Evolutionary conservation across 306 rosid genomes (phyloP).

Genomic region (Begonia masoniana): DNA sequence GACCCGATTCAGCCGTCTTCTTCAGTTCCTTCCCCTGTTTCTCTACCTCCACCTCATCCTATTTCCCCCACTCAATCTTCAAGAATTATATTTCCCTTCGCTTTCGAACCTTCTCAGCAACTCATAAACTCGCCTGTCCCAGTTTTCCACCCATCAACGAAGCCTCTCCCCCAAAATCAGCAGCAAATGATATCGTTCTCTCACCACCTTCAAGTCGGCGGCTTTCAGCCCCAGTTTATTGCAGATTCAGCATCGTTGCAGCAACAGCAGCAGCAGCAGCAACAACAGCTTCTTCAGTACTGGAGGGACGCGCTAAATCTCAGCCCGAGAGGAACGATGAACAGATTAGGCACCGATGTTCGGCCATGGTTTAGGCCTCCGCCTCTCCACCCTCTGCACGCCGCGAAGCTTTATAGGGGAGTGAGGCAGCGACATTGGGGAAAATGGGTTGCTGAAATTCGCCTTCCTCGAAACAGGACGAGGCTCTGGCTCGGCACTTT

Average conservation of each 20-base stretch:
- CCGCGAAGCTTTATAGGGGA: conserved; percentile 85
- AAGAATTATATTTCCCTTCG: conserved; percentile 55
- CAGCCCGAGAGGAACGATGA: conserved; percentile 81
- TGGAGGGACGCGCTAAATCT: conserved; percentile 68
- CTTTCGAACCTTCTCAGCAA: conserved; percentile 37
- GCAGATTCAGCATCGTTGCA: conserved; percentile 19
- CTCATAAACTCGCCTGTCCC: conserved; percentile 20
- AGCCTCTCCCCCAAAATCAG: conserved; percentile 14
- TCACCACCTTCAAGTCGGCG: conserved; percentile 19
- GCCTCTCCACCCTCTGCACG: conserved; percentile 44
- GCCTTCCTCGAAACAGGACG: conserved; percentile 80
- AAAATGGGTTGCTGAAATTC: conserved; percentile 96
- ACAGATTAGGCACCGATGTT: conserved; percentile 7
- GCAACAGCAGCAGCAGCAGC: conserved; percentile 48
- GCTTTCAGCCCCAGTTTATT: conserved; percentile 18
- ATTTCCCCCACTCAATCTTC: conserved; percentile 9
- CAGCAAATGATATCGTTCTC: conserved; percentile 61
- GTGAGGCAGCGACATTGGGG: conserved; percentile 99
- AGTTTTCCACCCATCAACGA: conserved; percentile 11
- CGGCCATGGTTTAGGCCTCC: conserved; percentile 16
- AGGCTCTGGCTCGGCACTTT: conserved; percentile 96
- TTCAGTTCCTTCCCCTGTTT: conserved; percentile 7
- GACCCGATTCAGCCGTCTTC: conserved; percentile 20
- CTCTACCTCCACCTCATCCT: conserved; percentile 4
- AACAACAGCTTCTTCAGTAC: conserved; percentile 44